Conservation (phyloP, 2,329 filamentous ascomycete genomes). For the Aspergillus puulaauensis region DNA sequence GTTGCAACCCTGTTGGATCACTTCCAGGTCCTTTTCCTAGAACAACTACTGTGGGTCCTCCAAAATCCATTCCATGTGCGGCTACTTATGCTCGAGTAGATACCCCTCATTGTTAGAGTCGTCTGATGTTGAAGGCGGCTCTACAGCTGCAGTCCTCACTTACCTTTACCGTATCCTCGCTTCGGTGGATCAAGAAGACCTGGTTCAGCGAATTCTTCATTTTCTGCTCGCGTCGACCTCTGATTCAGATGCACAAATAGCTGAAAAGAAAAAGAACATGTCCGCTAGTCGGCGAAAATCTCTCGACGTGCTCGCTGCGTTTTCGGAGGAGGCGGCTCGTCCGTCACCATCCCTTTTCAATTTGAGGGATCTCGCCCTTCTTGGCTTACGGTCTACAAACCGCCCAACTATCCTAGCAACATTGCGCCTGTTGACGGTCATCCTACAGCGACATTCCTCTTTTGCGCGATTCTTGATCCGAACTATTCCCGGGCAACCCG, state of each 20-base stretch:
- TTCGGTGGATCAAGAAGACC: constrained; percentile 85
- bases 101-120: constrained; percentile 96
- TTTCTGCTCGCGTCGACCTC: constrained; percentile 80
- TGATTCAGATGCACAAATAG: constrained; percentile 34
- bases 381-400: constrained; percentile 80
- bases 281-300: constrained; percentile 76
- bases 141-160: constrained; percentile 90
- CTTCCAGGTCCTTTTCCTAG: constrained; percentile 93
- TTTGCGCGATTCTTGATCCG: constrained; percentile 72
- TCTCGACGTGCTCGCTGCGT: constrained; percentile 78
- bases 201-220: constrained; percentile 89
- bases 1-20: constrained; percentile 92
- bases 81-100: constrained; percentile 45
- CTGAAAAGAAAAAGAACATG: constrained; percentile 61
- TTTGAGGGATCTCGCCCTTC: constrained; percentile 83
- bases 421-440: constrained; percentile 79
- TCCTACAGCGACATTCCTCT: constrained; percentile 81
- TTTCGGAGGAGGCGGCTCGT: constrained; percentile 71
- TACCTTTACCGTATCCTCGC: constrained; percentile 90
- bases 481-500: constrained; percentile 45
- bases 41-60: constrained; percentile 76
- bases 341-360: constrained; percentile 89
- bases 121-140: constrained; percentile 94
- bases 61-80: neutral
- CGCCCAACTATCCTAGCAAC: constrained; percentile 88